Base-by-base conservation (phyloP, 2,329 filamentous ascomycete genomes). In the Ceratocystis cacaofunesta region DNA sequence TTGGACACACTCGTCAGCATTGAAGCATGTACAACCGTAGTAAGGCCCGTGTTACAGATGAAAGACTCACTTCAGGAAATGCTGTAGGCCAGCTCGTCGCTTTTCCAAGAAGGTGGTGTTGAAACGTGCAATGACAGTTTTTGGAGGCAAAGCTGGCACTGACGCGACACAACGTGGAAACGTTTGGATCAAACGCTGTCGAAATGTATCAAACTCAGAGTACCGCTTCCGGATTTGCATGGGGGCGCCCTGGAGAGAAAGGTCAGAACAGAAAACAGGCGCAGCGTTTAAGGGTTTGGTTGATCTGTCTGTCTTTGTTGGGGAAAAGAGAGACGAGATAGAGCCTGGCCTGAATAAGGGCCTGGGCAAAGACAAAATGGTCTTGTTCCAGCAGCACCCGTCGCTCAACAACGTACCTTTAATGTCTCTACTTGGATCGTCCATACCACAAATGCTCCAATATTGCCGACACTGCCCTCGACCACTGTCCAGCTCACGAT, bases 381-480 rank as follows among this genome's bases (percentile, higher is more conserved):
- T 15, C 28, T 25, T 30, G 30, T 15, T 48, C 10, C 7, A 19
- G 36, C 36, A 41, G 12, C 36, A 15, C 36, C 12, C 36, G 12
- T 12, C 36, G 8, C 36, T 41, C 36, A 52, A 25, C 22, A 8
- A 81, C 85, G 74, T 73, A 92, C 90, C 74, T 85, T 87, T 62
- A 97, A 77, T 2, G 91, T 96, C 74, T 94, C 86, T 57, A 99
- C 89, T 61, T 82, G 85, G 71, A 94, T 91, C 72, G 90, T 94
- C 89, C 90, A 99, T 6, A 96, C 91, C 1, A 96, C 90, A 76
- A 97, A 99, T 1, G 92, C 89, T n/a, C 92, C 92, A 32, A 85
- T 79, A 69, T 79, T 82, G 15, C 79, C 82, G 44, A 79, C 73
- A 68, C 80, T 79, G 62, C 81, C 79, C 67, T 84, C 82, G 58